These are phyloP conservation scores for Kwoniella newhampshirensis DNA, from an alignment of 768 basidiomycete genomes.

Conservation along the genomic window DNA sequence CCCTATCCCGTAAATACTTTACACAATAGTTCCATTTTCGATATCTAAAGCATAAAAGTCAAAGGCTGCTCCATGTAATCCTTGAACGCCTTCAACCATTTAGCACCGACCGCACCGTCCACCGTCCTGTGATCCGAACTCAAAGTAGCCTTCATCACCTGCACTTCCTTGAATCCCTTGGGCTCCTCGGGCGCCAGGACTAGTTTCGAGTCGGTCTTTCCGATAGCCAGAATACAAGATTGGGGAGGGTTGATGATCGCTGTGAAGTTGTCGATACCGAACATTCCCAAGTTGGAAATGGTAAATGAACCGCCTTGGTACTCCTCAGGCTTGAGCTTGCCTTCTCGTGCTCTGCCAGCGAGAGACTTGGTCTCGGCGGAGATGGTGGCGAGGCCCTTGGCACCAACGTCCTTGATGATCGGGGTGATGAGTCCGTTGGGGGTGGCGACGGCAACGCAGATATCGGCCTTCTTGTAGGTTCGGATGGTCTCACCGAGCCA, in stretches of 20 bases:
- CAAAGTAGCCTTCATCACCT: conserved; percentile 93
- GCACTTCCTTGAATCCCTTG: conserved; percentile 88
- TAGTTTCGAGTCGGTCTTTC: conserved; percentile 78
- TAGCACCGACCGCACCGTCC: conserved; percentile 91
- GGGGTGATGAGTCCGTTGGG: conserved; percentile 95
- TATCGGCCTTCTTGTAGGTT: conserved; percentile 95
- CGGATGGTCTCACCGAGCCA: conserved; percentile 96
- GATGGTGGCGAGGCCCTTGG: conserved; percentile 88
- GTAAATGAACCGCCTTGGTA: conserved; percentile 99
- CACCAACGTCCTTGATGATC: conserved; percentile 88
- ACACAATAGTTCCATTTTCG: background rate
- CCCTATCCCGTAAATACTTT: background rate
- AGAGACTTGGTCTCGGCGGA: conserved; percentile 88
- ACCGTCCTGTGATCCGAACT: conserved; percentile 94
- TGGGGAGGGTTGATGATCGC: conserved; percentile 99
- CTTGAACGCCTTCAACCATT: conserved; percentile 90
- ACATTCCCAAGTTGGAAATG: conserved; percentile 99
- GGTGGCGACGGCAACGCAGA: conserved; percentile 94
- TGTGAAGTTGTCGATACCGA: conserved; percentile 81
- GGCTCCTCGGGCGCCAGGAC: conserved; percentile 84
- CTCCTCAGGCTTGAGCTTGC: conserved; percentile 89
- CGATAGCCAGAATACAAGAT: conserved; percentile 95
- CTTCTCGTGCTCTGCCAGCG: conserved; percentile 93
- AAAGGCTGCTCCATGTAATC: conserved; percentile 94
- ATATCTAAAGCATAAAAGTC: conserved; percentile 81